Conservation (phyloP, 352 stramenopile genomes). For the Phytophthora parvispora region DNA sequence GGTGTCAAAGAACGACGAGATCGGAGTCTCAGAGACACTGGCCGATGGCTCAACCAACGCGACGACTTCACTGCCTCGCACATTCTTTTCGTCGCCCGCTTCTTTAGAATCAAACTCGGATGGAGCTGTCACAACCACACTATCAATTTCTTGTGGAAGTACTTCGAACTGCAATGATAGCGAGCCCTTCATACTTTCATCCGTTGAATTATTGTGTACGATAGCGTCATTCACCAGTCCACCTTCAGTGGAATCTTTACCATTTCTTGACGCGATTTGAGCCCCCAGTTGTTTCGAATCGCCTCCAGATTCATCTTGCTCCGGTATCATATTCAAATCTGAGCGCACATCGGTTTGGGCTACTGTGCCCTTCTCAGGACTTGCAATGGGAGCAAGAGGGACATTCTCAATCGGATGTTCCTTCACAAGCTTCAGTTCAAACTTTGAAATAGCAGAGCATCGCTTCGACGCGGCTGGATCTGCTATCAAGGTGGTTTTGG, state of each 20-base stretch:
- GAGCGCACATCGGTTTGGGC: background rate
- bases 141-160: background rate
- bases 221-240: background rate
- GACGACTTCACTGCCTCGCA: background rate
- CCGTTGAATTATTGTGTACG: background rate
- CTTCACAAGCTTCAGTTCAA: constrained; percentile 8
- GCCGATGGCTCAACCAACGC: background rate
- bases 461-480: constrained; percentile 6
- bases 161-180: background rate
- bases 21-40: background rate
- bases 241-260: background rate
- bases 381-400: constrained; percentile 22
- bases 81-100: background rate
- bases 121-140: background rate
- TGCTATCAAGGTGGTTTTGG: background rate
- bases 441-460: background rate
- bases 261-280: background rate
- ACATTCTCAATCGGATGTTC: constrained; percentile 31
- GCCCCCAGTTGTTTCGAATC: background rate
- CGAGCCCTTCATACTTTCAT: background rate
- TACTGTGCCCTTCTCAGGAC: background rate
- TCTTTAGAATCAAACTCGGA: background rate
- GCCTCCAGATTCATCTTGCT: background rate
- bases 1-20: background rate
- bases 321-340: background rate